Evolutionary conservation across 176 grass and related monocot genomes (phyloP).

Genomic region (Puya raimondii): DNA sequence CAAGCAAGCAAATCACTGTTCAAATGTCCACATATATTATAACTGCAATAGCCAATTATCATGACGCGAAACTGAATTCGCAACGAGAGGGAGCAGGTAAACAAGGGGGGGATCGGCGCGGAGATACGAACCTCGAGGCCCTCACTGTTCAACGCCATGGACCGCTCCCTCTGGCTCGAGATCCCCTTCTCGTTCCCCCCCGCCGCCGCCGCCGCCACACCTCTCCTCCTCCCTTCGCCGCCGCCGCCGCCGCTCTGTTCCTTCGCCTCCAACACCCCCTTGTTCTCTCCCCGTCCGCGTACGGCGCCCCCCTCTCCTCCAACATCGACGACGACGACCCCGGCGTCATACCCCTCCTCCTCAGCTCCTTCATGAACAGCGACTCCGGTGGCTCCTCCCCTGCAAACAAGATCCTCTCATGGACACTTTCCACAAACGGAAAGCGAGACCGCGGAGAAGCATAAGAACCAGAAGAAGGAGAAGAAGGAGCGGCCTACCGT

Average conservation of each 20-base stretch:
- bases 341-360: conserved; percentile 55
- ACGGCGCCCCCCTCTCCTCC: conserved; percentile 30
- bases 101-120: not conserved
- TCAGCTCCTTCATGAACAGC: conserved; percentile 74
- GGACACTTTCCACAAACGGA: not conserved
- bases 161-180: conserved; percentile 45
- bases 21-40: no score
- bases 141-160: conserved; percentile 82
- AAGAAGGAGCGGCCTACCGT: conserved; percentile 2
- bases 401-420: conserved; percentile 7
- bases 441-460: not conserved
- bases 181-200: conserved; percentile 44
- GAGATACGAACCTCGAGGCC: conserved; percentile 56
- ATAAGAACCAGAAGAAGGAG: not conserved
- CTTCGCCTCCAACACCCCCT: conserved; percentile 7
- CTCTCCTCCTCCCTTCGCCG: conserved; percentile 20
- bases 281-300: no score
- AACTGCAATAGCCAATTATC: not conserved
- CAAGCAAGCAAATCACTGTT: no score
- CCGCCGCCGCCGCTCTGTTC: not conserved
- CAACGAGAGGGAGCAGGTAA: not conserved
- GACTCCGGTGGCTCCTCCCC: conserved; percentile 56
- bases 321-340: conserved; percentile 26
- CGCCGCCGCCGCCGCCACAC: conserved; percentile 23
- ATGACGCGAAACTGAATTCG: not conserved